Evolutionary conservation across 345 rosid genomes (phyloP), one percentile per base, ranked within the genome.

Genomic region (Salix suchowensis): DNA sequence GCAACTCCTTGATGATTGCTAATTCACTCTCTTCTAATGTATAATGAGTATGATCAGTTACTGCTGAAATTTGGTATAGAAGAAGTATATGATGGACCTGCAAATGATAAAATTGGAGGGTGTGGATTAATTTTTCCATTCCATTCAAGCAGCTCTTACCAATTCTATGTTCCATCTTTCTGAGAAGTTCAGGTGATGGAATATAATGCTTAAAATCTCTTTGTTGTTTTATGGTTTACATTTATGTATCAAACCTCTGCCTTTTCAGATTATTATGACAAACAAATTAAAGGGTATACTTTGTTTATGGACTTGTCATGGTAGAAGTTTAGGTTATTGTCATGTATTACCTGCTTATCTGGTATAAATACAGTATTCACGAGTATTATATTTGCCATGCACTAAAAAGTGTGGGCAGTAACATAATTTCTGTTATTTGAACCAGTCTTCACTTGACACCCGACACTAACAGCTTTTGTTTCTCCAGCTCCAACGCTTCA

Each of bases 61-160:
- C 30, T 37, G 24, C 18, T 9, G 65, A 73, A 44, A 34, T 62
- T 65, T 89, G 98, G 90, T 66, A 85, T 86, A 37, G 88, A 87
- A 70, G 92, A 92, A 84, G 95, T 89, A 72, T 90, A 78, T 79
- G 87, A 89, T 79, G 98, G 97, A 32, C 87, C 95, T 76, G 85
- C 85, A 60, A 92, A 96, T 85, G 99, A 92, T 72, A 92, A 90
- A 79, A 91, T 92, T 85, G 97, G 95, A 40, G 99, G 97, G 15
- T 93, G 99, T 68, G 98, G 98, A 39, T 93, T 92, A 7, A 82
- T 91, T 72, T 82, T 93, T 68, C 79, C 92, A 0, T 77, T 93
- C 77, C 96, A 91, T 75, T 62, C 85, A 36, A 78, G 82, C 83
- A 78, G 28, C 89, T 72, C 83, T 68, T 79, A 79, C 54, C 74